A percentile compares a stretch with the other conserved stretches of the same genome.
Conservation (phyloP, 805 yeast genomes). For the Cyberlindnera mrakii region DNA sequence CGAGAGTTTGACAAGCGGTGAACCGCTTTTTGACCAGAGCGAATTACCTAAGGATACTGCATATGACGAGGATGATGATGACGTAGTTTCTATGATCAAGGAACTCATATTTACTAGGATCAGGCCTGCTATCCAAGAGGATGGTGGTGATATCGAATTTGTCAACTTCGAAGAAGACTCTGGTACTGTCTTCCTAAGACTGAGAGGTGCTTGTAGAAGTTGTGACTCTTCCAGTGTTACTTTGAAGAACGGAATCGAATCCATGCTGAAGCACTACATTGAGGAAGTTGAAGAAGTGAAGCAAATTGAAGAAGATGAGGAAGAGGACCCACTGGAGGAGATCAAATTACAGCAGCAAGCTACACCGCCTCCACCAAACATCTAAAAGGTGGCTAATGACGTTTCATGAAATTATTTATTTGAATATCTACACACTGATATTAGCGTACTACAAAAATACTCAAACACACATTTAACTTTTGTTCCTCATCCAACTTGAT, state of each 20-base stretch:
- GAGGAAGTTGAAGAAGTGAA: slow-evolving; percentile 60
- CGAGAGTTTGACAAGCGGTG: slow-evolving; percentile 32
- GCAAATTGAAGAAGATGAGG: slow-evolving; percentile 40
- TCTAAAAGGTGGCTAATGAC: too few species aligned
- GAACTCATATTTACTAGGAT: slow-evolving; percentile 65
- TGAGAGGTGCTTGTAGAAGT: slow-evolving; percentile 69
- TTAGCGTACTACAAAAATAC: too few species aligned
- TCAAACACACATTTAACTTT: neutral
- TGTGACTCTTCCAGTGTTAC: slow-evolving; percentile 65
- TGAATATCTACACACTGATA: too few species aligned
- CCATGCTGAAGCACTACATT: slow-evolving; percentile 64
- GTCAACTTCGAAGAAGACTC: slow-evolving; percentile 51
- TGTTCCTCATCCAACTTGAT: neutral
- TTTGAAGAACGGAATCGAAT: slow-evolving; percentile 61
- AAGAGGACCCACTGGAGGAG: slow-evolving; percentile 10
- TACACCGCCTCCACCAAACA: slow-evolving; percentile 12
- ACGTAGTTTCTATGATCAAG: slow-evolving; percentile 58
- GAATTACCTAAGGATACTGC: slow-evolving; percentile 31
- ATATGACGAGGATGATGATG: slow-evolving; percentile 58
- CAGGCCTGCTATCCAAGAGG: slow-evolving; percentile 70
- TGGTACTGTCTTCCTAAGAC: slow-evolving; percentile 53
- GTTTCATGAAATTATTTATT: too few species aligned
- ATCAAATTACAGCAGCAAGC: slow-evolving; percentile 12
- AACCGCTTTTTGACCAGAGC: slow-evolving; percentile 41
- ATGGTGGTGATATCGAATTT: slow-evolving; percentile 71